Percentiles rank a stretch among this genome's conserved stretches.
Evolutionary conservation across 768 basidiomycete species (phyloP).

Genomic region (Sutorius australiensis): DNA sequence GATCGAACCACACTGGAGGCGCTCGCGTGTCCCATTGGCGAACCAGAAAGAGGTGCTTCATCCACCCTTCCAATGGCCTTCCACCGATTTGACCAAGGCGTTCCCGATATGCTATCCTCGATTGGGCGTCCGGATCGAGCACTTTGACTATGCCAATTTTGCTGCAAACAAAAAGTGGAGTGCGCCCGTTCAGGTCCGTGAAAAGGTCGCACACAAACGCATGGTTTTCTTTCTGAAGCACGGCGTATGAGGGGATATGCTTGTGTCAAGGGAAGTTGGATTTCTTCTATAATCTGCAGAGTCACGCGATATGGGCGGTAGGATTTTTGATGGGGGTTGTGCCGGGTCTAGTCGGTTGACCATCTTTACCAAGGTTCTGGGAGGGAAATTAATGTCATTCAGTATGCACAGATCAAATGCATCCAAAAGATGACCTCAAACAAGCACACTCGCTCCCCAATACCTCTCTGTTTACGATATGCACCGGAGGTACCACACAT

Average conservation of each 20-base stretch:
- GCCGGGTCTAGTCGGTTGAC: conserved; percentile 66
- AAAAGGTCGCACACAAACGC: too few relatives aligned
- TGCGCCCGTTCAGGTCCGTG: too few relatives aligned
- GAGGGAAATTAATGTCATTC: not conserved
- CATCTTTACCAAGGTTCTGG: not conserved
- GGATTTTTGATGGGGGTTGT: conserved; percentile 88
- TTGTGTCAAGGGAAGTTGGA: conserved; percentile 93
- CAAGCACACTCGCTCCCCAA: conserved; percentile 81
- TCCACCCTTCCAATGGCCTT: too few relatives aligned
- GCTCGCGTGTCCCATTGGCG: too few relatives aligned
- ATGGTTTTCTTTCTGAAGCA: conserved; percentile 50
- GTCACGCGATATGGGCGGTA: conserved; percentile 93
- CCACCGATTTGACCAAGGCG: too few relatives aligned
- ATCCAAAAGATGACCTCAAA: conserved; percentile 88
- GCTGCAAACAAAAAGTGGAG: too few relatives aligned
- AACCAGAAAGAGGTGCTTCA: too few relatives aligned
- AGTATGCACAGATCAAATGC: conserved; percentile 64
- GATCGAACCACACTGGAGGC: too few relatives aligned
- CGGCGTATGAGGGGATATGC: conserved; percentile 93
- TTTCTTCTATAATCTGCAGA: conserved; percentile 91
- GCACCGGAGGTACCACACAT: conserved; percentile 65
- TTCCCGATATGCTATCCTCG: too few relatives aligned
- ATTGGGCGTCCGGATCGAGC: too few relatives aligned
- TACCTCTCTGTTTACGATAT: conserved; percentile 83
- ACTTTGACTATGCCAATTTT: too few relatives aligned